Evolutionary conservation across 306 rosid species (phyloP), one percentile per base, ranked within the genome.

Genomic region (Psophocarpus tetragonolobus): DNA sequence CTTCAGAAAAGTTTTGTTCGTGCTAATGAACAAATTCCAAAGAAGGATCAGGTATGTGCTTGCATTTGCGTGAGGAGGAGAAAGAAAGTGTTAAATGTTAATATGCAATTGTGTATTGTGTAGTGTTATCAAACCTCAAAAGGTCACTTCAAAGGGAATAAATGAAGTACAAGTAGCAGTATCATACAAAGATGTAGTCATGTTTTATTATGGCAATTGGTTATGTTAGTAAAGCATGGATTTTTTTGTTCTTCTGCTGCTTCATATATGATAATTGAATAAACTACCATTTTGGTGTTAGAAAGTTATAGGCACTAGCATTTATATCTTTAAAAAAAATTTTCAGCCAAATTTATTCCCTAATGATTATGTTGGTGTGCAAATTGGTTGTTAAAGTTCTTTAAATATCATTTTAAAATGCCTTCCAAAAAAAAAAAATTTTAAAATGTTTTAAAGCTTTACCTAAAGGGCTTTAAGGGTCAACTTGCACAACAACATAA

Each of bases 1-100:
- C 91, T 95, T 39, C 51, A 84, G 73, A 92, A 85, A 84, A 95
- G 94, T 84, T 95, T 95, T 86, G 87, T 88, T 76, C 89, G 90
- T 82, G 98, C 96, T 48, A 80, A 85, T 30, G 97, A 88, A 82
- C 88, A 91, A 81, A 80, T 84, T 41, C 80, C 96, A 42, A 84
- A 84, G 87, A 87, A 82, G 73, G 85, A 87, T 71, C 92, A 92
- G 98, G 99, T 79, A 71, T 63, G 7, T 75, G 50, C 81, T 69
- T 84, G 32, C 50, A 17, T 45, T 76, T 83, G 33, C 73, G 30
- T 65, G 20, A 38, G 71, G 62, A 64, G 20, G 32, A 68, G 62
- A 64, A 42, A 51, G 54, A 50, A 53, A 69, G 21, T 45, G 26
- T 61, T 72, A 36, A 74, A 38, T 20, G 32, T 53, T 47, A 42